These are phyloP conservation scores for Globisporangium canariense DNA, from an alignment of 352 stramenopile species.

Conservation along the genomic window DNA sequence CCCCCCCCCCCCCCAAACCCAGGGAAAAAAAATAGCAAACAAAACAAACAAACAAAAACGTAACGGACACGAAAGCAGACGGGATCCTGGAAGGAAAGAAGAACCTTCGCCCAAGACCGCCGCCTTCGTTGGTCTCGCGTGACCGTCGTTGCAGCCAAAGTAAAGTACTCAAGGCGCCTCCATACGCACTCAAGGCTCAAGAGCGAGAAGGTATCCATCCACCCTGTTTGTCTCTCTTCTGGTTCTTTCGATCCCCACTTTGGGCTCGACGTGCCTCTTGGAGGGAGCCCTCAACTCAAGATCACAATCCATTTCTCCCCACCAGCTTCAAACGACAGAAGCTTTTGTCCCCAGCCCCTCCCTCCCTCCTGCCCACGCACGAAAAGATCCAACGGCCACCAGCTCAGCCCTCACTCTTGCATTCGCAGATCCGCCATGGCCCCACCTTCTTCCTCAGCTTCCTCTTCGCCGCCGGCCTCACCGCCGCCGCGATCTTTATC, in stretches of 20 bases:
- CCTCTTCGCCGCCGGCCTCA: neutral
- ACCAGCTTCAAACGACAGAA: neutral
- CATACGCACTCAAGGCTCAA: no score
- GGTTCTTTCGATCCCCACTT: neutral
- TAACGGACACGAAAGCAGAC: neutral
- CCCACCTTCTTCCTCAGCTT: neutral
- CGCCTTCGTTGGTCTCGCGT: neutral
- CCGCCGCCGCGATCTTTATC: neutral
- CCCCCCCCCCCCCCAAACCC: no score
- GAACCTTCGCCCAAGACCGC: conserved; percentile 1
- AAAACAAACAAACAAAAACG: neutral
- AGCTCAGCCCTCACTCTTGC: neutral
- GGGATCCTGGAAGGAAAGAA: conserved; percentile 3
- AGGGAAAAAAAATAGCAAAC: no score
- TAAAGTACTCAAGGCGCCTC: no score
- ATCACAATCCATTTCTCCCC: conserved; percentile 4
- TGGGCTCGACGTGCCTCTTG: conserved; percentile 6
- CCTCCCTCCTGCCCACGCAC: neutral
- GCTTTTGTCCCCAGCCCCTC: neutral
- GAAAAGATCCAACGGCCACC: conserved; percentile 9
- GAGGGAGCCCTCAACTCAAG: neutral
- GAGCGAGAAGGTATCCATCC: neutral
- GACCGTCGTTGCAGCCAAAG: neutral
- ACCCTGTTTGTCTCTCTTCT: neutral
- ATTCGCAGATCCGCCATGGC: conserved; percentile 11